Base-by-base conservation (phyloP, 257 asterid species). In the Pogostemon cablin region DNA sequence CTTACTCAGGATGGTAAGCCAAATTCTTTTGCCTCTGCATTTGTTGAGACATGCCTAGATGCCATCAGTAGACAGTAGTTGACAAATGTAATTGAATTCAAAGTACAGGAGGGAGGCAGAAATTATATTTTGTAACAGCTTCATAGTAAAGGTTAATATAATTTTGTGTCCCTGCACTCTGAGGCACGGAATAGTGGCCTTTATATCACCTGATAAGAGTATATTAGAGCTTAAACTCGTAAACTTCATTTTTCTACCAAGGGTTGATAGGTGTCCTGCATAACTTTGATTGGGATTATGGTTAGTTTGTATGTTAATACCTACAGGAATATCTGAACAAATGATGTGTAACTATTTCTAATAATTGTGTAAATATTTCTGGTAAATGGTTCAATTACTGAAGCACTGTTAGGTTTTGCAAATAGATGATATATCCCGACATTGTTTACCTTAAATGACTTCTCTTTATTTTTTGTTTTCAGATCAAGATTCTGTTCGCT, bases 401-500 rank as follows among this genome's bases (percentile, higher is more conserved):
- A 20, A 63, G 39, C 43, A 39, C 75, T 35, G 15, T 61, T 25
- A 53, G 58, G 9, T 46, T 9, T 4, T 9, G 32, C 9, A 49
- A 68, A 61, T 40, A 61, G 44, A 37, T 57, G 32, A 25, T 25
- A 25, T 25, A 25, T 25, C 1, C 32, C 32, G 32, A 25, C 32
- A 25, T 25, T 25, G 32, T 25, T 25, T 47, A 65, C 54, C 60
- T 54, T 37, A 59, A 38, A 54, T 42, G 17, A 48, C 59, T 65
- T 43, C 3, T 73, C 35, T 34, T 25, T 37, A 71, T 20, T 50
- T 63, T 40, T 69, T 41, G 20, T 56, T 77, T 75, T 9, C 86
- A 91, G 97, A 89, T 85, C 97, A 91, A 81, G 97, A 91, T 75
- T 91, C 97, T 53, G 96, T 91, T 69, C 96, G 97, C 5, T 82